Conservation (phyloP, 495 filamentous ascomycete species). For the Xylaria venustula region DNA sequence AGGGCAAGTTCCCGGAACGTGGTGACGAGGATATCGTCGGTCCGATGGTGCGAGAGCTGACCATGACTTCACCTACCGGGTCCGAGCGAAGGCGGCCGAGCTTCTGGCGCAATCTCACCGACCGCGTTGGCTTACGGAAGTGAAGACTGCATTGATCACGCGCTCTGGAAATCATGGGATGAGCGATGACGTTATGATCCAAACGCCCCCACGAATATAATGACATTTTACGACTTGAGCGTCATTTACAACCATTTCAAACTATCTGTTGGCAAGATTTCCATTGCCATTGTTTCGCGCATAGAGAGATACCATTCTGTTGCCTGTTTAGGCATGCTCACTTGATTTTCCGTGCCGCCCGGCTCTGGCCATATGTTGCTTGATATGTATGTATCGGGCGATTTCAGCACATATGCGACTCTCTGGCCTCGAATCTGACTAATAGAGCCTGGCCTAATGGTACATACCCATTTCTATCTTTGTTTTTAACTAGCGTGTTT, state of each 20-base stretch:
- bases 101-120: slow-evolving; percentile 45
- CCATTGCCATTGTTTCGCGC: not conserved
- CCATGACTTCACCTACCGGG: slow-evolving; percentile 41
- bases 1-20: slow-evolving; percentile 81
- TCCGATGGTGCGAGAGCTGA: slow-evolving; percentile 72
- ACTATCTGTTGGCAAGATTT: not conserved
- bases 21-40: slow-evolving; percentile 91
- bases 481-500: not conserved
- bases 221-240: slow-evolving; percentile 2
- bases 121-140: slow-evolving; percentile 43
- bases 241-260: not conserved
- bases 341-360: not conserved
- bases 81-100: slow-evolving; percentile 39
- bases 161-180: not conserved
- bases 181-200: slow-evolving; percentile 3
- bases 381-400: not conserved
- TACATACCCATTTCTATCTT: not conserved
- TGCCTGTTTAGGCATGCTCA: slow-evolving; percentile 1
- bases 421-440: not conserved
- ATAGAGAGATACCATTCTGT: slow-evolving; percentile 19
- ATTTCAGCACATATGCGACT: not conserved
- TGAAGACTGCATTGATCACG: slow-evolving; percentile 15
- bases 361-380: not conserved
- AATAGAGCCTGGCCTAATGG: not conserved
- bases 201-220: slow-evolving; percentile 3